Conservation (phyloP, 2,329 filamentous ascomycete species). For the Colletotrichum magnum region DNA sequence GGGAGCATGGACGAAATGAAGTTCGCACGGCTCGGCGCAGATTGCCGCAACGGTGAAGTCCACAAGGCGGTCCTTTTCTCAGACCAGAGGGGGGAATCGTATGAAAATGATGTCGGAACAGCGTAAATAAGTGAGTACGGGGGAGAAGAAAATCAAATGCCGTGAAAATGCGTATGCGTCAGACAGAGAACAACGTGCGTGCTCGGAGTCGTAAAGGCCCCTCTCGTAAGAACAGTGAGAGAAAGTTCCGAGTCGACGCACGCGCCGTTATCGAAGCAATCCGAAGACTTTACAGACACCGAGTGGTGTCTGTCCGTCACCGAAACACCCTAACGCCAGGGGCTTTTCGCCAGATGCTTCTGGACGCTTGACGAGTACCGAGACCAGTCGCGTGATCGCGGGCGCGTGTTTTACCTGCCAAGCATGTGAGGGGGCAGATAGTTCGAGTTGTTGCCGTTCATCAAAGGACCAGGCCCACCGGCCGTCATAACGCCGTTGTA, state of each 20-base stretch:
- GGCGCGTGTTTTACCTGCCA: constrained; percentile 45
- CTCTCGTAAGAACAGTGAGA: constrained; percentile 1
- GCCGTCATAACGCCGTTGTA: constrained; percentile 39
- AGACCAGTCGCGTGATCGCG: background rate
- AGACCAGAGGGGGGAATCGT: constrained; percentile 15
- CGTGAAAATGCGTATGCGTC: constrained; percentile 37
- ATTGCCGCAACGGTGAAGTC: background rate
- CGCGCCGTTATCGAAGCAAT: constrained; percentile 2
- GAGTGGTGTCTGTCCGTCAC: constrained; percentile 21
- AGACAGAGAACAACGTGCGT: constrained; percentile 3
- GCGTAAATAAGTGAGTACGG: background rate
- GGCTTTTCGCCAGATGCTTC: constrained; percentile 6
- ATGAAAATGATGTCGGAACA: background rate
- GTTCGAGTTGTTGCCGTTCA: constrained; percentile 43
- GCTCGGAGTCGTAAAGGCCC: background rate
- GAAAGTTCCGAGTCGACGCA: background rate
- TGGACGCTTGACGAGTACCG: background rate
- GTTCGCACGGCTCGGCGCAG: constrained; percentile 2
- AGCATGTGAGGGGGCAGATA: constrained; percentile 53
- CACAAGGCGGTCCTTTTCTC: background rate
- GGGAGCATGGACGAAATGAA: constrained; percentile 11
- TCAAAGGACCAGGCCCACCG: constrained; percentile 42
- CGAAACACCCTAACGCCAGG: constrained; percentile 28
- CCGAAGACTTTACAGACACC: constrained; percentile 5
- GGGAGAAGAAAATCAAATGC: constrained; percentile 17